Percentiles rank a stretch among this genome's conserved stretches.
Evolutionary conservation across 2,329 filamentous ascomycete species (phyloP).

Genomic region (Claviceps quebecensis): DNA sequence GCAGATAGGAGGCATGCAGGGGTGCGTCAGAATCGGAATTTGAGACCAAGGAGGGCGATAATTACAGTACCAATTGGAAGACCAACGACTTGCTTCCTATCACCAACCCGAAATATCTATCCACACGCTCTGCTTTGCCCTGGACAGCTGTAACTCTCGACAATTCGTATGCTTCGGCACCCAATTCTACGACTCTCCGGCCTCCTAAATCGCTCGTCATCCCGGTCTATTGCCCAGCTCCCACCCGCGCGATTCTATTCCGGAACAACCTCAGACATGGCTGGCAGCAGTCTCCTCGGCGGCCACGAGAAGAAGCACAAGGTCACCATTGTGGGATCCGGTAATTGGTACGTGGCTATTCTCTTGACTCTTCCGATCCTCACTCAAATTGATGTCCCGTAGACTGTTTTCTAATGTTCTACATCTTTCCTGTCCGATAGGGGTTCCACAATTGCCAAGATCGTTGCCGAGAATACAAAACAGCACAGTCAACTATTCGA

Average conservation of each 20-base stretch:
- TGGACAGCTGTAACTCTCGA: neutral
- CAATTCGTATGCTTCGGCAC: slow-evolving; percentile 4
- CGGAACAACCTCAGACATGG: slow-evolving; percentile 16
- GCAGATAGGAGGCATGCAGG: too few relatives aligned
- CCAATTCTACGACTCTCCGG: neutral
- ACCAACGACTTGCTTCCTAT: too few relatives aligned
- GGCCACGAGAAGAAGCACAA: slow-evolving; percentile 64
- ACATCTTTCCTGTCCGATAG: slow-evolving; percentile 26
- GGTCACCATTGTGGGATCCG: slow-evolving; percentile 86
- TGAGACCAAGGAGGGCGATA: neutral
- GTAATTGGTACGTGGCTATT: slow-evolving; percentile 61
- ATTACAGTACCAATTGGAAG: too few relatives aligned
- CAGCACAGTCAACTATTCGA: slow-evolving; percentile 72
- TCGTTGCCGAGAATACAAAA: slow-evolving; percentile 82
- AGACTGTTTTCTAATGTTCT: neutral
- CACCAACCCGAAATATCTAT: too few relatives aligned
- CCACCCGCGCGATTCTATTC: slow-evolving; percentile 2
- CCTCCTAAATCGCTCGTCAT: neutral
- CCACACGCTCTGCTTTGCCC: neutral
- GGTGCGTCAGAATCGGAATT: too few relatives aligned
- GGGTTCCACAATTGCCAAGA: slow-evolving; percentile 96
- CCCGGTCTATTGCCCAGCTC: neutral
- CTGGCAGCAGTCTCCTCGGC: slow-evolving; percentile 22
- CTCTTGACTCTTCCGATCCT: neutral
- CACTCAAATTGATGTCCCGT: neutral